phyloP scores from a whole-genome alignment of 2,329 filamentous ascomycete species.

The Alternaria sp. region DNA sequence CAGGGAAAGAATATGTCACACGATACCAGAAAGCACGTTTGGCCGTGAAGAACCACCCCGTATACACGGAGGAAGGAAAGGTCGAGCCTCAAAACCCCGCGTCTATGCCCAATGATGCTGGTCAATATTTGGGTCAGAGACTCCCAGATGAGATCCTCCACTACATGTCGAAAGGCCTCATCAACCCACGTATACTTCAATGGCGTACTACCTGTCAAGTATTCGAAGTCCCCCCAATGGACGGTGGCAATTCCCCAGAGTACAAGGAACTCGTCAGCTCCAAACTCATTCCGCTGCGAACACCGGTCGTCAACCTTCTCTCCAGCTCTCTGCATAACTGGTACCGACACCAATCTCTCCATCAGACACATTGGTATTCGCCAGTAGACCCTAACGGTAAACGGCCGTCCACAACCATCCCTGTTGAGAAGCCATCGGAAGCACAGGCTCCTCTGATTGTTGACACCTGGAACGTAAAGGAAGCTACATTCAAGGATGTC shows the following conservation, averaged over 20 bases:
- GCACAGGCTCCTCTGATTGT: constrained; percentile 60
- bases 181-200: constrained; percentile 80
- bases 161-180: constrained; percentile 84
- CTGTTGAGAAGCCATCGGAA: constrained; percentile 63
- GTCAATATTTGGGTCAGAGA: constrained; percentile 89
- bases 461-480: constrained; percentile 77
- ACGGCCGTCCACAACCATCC: constrained; percentile 67
- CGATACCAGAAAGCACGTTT: constrained; percentile 87
- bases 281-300: constrained; percentile 77
- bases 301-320: constrained; percentile 79
- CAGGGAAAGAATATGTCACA: constrained; percentile 79
- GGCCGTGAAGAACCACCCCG: constrained; percentile 86
- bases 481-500: constrained; percentile 61
- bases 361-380: constrained; percentile 82
- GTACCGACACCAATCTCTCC: constrained; percentile 81
- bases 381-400: constrained; percentile 33
- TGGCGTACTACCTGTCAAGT: constrained; percentile 85
- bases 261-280: constrained; percentile 82
- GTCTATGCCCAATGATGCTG: constrained; percentile 80
- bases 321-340: constrained; percentile 83
- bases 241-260: constrained; percentile 79
- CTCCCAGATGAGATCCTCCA: constrained; percentile 90
- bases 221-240: constrained; percentile 81
- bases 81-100: constrained; percentile 78
- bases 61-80: constrained; percentile 79